Evolutionary conservation across 441 rosid genomes (phyloP), one percentile per base, ranked within the genome.

Genomic region (Populus hybrid): DNA sequence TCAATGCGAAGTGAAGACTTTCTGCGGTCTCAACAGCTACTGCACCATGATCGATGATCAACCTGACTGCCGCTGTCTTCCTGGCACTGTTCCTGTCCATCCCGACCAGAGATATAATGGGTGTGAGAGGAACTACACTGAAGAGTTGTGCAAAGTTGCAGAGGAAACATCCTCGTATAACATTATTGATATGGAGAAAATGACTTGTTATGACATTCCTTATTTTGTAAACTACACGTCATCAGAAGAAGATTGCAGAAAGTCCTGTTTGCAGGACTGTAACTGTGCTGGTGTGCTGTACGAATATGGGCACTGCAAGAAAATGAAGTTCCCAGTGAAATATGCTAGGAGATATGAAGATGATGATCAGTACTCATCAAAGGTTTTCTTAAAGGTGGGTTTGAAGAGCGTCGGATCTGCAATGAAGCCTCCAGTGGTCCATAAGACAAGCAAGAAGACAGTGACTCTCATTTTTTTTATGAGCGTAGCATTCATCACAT

Each of bases 21-120:
- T 74, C 36, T 85, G 85, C 28, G 85, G 87, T 1, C 8, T 76
- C 26, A 85, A 85, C 40, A 78, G 83, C 24, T 83, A 2, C 70
- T 87, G 88, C 30, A 57, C 65, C 32, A 4, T 32, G 3, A 74
- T 40, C 18, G 76, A 71, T 7, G 2, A 2, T 1, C 42, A 78
- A 67, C 74, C 81, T 6, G 18, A 63, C 5, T 85, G 90, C 38
- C 1, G 8, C 38, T 85, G 87, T 59, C 73, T 82, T 63, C 78
- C 79, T 0, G 84, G 83, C 30, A 82, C 76, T 34, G 50, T 34
- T 36, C 24, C 6, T 24, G 79, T 78, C 9, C 10, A 65, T 4
- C 59, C 2, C 8, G 35, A 26, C 12, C 75, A 73, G 14, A 69
- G 42, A 74, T 42, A 68, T 30, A 9, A 34, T 2, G 90, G 87